Base-by-base conservation (phyloP, 2,329 filamentous ascomycete species). In the Pseudogymnoascus sp. region DNA sequence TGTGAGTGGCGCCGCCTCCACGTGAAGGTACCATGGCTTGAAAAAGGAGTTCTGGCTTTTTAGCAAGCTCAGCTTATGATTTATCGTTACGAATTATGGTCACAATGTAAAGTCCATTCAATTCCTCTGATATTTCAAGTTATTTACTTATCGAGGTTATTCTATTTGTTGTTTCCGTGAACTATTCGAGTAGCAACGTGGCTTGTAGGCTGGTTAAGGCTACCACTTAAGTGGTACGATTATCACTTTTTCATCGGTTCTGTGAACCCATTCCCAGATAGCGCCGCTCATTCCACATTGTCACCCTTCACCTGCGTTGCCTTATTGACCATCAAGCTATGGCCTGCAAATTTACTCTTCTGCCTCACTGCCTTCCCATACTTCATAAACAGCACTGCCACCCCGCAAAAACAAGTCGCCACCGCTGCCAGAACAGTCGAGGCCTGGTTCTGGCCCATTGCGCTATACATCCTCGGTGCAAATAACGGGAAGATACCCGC, bases 401-500 rank as follows among this genome's bases (percentile, higher is more conserved):
- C 71, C 7, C 70, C 64, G 63, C 76, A 76, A 59, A 77, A 78
- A 0, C 70, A 62, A 1, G 77, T 78, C 4, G 78, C 77, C 1
- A 78, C 62, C 0, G 65, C 66, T 0, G 78, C 77, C 18, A 79
- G 65, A 13, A 79, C 67, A 1, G 74, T 74, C n/a, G 72, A 66
- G 0, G 76, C 76, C 21, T 72, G 60, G 62, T 79, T 79, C 0
- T 71, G 66, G 0, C 75, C 76, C 6, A 79, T 60, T 0, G 63
- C 66, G 6, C 65, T 40, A 62, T 76, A 79, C 75, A 79, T 75
- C 29, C 74, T 72, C 0, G 64, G 66, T 0, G 74, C 74, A 48
- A 79, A 76, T 0, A 79, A 67, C 1, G 76, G 77, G 21, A 79
- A 73, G 1, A 69, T 60, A 1, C 73, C 77, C 0, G 72, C 74